phyloP scores from a whole-genome alignment of 2,329 filamentous ascomycete genomes.

The Chlorencoelia australis region DNA sequence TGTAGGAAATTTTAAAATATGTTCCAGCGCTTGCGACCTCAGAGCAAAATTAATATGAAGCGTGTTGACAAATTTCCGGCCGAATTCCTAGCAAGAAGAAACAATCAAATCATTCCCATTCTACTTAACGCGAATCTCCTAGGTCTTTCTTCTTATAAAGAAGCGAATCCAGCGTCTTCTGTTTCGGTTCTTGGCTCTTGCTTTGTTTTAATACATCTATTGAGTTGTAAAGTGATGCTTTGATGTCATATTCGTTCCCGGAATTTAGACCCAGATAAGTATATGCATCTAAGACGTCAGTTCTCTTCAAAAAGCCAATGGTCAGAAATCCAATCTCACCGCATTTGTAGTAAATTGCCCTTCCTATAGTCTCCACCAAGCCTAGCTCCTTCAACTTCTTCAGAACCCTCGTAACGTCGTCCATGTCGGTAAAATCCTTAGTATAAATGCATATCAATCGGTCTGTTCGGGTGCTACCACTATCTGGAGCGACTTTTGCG shows the following conservation, averaged over 20 bases:
- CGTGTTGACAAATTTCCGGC: too few relatives aligned
- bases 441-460: conserved; percentile 73
- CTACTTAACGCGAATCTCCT: too few relatives aligned
- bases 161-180: conserved; percentile 10
- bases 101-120: too few relatives aligned
- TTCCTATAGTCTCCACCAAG: conserved; percentile 39
- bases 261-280: conserved; percentile 54
- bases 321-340: too few relatives aligned
- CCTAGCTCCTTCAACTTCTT: conserved; percentile 50
- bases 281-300: conserved; percentile 57
- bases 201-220: conserved; percentile 28
- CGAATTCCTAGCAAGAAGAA: too few relatives aligned
- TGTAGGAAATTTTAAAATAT: too few relatives aligned
- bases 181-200: conserved; percentile 2
- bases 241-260: conserved; percentile 52
- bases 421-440: conserved; percentile 56
- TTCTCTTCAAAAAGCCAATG: too few relatives aligned
- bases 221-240: conserved; percentile 46
- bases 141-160: conserved; percentile 17
- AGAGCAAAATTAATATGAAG: too few relatives aligned
- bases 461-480: conserved; percentile 30
- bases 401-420: conserved; percentile 61
- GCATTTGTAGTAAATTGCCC: conserved; percentile 64
- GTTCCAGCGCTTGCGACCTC: too few relatives aligned
- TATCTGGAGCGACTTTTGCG: conserved; percentile 58